Conservation (phyloP, 108 stramenopile species). For the Phaeodactylum tricornutum region DNA sequence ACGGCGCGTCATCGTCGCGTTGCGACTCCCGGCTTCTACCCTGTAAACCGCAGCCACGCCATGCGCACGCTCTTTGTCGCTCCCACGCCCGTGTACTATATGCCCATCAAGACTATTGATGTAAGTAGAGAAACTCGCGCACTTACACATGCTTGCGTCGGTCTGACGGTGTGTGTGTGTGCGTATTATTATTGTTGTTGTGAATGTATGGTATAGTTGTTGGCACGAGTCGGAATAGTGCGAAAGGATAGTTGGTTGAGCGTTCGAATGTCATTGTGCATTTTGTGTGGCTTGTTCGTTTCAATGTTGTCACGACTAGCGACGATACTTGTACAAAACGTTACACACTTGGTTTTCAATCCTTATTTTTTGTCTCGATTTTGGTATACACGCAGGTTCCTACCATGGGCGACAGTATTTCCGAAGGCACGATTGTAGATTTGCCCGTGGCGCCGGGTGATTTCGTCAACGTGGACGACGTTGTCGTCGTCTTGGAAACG, state of each 20-base stretch:
- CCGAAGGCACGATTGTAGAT: conserved; percentile 94
- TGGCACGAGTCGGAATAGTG: not conserved
- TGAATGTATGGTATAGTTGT: not conserved
- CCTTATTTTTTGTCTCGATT: not conserved
- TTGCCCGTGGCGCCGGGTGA: conserved; percentile 83
- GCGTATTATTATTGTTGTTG: not conserved
- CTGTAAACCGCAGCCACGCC: too few relatives aligned
- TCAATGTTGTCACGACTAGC: not conserved
- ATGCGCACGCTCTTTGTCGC: conserved; percentile 1
- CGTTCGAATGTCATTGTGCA: not conserved
- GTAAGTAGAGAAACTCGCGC: conserved; percentile 27
- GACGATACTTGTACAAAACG: not conserved
- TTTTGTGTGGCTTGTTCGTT: conserved; percentile 1
- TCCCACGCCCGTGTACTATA: conserved; percentile 5
- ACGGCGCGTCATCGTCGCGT: too few relatives aligned
- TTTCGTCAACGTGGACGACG: conserved; percentile 67
- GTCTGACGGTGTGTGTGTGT: not conserved
- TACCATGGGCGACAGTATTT: conserved; percentile 95
- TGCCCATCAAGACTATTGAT: conserved; percentile 71
- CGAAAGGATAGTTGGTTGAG: not conserved
- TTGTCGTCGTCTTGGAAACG: conserved; percentile 90
- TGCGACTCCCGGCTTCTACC: too few relatives aligned
- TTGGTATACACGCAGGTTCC: conserved; percentile 42
- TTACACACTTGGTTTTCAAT: not conserved
- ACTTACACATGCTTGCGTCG: too few relatives aligned